These are phyloP conservation scores for Mycena amicta DNA, from an alignment of 768 basidiomycete genomes.

Conservation along the genomic window DNA sequence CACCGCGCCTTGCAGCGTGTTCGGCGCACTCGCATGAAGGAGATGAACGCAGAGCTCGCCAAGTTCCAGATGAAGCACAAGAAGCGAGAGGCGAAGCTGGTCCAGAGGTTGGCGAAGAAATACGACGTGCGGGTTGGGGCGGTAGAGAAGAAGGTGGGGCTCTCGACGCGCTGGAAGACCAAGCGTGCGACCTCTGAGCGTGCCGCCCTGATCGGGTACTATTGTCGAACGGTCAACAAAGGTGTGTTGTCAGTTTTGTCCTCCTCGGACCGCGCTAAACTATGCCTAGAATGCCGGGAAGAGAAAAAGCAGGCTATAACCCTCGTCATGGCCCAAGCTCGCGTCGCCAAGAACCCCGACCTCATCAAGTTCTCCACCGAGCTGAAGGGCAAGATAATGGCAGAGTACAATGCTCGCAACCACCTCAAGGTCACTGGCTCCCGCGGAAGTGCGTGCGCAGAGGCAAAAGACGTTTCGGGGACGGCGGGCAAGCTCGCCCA, in stretches of 20 bases:
- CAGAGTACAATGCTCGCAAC: background rate
- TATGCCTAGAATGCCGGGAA: background rate
- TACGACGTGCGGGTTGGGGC: too few species aligned
- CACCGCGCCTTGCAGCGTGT: background rate
- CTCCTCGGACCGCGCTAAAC: background rate
- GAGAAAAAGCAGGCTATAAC: background rate
- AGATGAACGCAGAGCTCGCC: background rate
- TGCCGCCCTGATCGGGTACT: background rate
- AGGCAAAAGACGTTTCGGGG: background rate
- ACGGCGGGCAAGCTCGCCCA: background rate
- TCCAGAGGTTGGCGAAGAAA: background rate
- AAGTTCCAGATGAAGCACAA: background rate
- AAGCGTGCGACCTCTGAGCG: background rate
- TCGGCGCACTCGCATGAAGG: background rate
- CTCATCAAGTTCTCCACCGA: background rate
- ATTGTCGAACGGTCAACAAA: background rate
- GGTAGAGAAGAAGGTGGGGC: background rate
- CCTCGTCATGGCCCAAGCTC: background rate
- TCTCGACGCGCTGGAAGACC: background rate
- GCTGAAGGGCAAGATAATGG: background rate
- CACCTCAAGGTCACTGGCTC: background rate
- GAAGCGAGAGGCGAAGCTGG: background rate
- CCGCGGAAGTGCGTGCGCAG: background rate
- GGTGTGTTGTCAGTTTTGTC: background rate
- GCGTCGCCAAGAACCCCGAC: background rate